Percentiles rank a stretch among this genome's conserved stretches.
Evolutionary conservation across 805 yeast genomes (phyloP).

Genomic region (Teunomyces panamensis): DNA sequence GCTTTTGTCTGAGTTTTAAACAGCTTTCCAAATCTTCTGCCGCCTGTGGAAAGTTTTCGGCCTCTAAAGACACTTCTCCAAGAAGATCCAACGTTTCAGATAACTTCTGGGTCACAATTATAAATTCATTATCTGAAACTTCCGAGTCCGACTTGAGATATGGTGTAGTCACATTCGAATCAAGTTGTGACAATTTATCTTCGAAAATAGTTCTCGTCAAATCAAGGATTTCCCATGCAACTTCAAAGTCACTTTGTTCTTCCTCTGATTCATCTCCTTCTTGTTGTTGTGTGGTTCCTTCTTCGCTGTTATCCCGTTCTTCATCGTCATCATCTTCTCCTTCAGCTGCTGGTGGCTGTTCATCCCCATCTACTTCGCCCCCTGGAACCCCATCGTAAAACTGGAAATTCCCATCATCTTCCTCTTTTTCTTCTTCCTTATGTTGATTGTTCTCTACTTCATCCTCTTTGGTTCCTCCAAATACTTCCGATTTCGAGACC

Average conservation of each 20-base stretch:
- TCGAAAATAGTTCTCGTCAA: conserved; percentile 68
- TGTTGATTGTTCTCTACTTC: conserved; percentile 22
- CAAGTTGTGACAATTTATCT: conserved; percentile 24
- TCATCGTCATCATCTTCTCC: conserved; percentile 16
- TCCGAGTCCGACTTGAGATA: conserved; percentile 28
- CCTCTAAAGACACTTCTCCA: conserved; percentile 88
- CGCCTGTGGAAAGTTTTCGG: conserved; percentile 83
- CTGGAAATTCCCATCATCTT: conserved; percentile 26
- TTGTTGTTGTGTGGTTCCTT: conserved; percentile 13
- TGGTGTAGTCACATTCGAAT: conserved; percentile 17
- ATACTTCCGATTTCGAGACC: conserved; percentile 67
- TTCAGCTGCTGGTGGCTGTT: conserved; percentile 10
- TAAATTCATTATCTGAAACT: conserved; percentile 30
- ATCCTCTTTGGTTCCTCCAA: conserved; percentile 51
- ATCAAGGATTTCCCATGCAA: conserved; percentile 86
- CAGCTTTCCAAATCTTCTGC: conserved; percentile 62
- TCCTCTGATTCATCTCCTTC: conserved; percentile 32
- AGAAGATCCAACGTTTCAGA: conserved; percentile 74
- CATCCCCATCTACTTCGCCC: conserved; percentile 21
- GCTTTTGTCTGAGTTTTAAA: conserved; percentile 49
- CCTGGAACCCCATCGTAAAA: conserved; percentile 25
- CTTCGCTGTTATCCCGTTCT: conserved; percentile 18
- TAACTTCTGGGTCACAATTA: conserved; percentile 48
- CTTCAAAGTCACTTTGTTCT: conserved; percentile 72
- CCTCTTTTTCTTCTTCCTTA: conserved; percentile 14